phyloP scores from a whole-genome alignment of 305 asterid genomes.

The Fraxinus albicans region DNA sequence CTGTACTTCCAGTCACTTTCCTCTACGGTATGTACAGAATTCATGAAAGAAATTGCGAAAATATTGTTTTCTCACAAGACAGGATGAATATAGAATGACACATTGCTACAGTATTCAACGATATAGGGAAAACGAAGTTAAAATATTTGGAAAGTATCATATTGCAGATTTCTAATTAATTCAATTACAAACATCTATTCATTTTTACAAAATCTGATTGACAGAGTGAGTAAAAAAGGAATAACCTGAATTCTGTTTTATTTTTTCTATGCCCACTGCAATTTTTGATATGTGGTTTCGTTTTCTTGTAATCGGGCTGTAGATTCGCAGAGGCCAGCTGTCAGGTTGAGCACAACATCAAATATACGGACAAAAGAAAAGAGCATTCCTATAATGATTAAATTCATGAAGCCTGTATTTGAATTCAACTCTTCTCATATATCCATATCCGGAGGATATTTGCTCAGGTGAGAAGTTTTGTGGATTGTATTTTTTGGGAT shows the following conservation, averaged over 20 bases:
- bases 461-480: slow-evolving; percentile 53
- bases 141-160: background rate
- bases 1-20: slow-evolving; percentile 73
- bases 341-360: slow-evolving; percentile 75
- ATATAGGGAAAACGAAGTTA: background rate
- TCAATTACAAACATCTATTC: background rate
- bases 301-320: slow-evolving; percentile 18
- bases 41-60: background rate
- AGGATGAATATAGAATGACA: background rate
- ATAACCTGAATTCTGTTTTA: background rate
- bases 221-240: background rate
- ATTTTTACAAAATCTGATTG: background rate
- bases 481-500: background rate
- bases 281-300: background rate
- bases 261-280: background rate
- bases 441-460: slow-evolving; percentile 62
- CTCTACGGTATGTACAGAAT: slow-evolving; percentile 66
- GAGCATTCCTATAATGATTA: slow-evolving; percentile 54
- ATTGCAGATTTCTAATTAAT: background rate
- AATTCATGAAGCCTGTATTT: slow-evolving; percentile 77
- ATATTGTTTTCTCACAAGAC: background rate
- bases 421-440: slow-evolving; percentile 77
- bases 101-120: background rate
- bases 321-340: slow-evolving; percentile 81
- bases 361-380: slow-evolving; percentile 58